Base-by-base conservation (phyloP, 2,329 filamentous ascomycete species). In the Cercospora beticola region DNA sequence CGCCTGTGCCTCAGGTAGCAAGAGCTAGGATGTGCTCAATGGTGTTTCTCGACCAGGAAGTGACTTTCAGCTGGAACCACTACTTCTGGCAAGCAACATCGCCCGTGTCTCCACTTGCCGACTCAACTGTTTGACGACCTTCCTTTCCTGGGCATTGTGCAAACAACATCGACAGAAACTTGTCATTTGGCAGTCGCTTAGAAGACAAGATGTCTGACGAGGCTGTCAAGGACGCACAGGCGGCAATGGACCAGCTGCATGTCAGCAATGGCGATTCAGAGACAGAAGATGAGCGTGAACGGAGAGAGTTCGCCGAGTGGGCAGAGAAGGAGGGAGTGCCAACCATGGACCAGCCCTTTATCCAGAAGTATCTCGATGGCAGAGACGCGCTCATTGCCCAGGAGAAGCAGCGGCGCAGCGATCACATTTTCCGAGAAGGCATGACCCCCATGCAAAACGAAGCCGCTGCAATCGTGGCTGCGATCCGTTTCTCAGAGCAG, bases 371-470 rank as follows among this genome's bases (percentile, higher is more conserved):
- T 76, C 82, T 97, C 46, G 81, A 87, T 54, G 92, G 92, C 23
- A 88, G 94, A 62, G 86, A 90, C 74, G 89, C 88, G 28, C 85
- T 98, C 63, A 90, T 97, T 67, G 85, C 85, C 18, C 87, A 97
- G 77, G 95, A 98, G 79, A 90, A 92, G 80, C 91, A 89, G 75
- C 87, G 92, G 76, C 89, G 94, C 68, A 93, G 93, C 78, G 90
- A 93, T 80, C 83, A 87, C 76, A 86, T 87, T 3, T 95, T 95
- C 82, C 86, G 88, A 61, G 85, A 90, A 71, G 86, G 87, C 26
- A 87, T 97, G 60, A 94, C 93, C 0, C 92, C 92, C 3, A 89
- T 94, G 73, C 93, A 92, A 4, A 84, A 85, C 69, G 87, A 89
- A 77, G 94, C 95, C 31, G 91, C 91, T 76, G 85, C 86, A 65